Percentiles rank a stretch among this genome's conserved stretches.
phyloP scores from a whole-genome alignment of 1,284 basidiomycete species.

The Fomes fomentarius region DNA sequence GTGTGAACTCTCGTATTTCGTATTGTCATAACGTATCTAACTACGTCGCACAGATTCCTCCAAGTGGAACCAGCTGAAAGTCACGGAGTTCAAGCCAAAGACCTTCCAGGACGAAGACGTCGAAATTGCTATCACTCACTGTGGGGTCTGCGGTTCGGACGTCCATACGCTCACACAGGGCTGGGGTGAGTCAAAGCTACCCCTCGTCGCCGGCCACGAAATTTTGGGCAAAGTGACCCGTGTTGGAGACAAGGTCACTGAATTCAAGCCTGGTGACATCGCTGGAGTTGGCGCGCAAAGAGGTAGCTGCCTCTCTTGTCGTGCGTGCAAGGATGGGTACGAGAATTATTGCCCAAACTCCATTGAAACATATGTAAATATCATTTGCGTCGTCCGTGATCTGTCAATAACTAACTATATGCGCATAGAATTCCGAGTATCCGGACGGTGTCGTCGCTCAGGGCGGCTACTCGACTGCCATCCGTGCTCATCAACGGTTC shows the following conservation, averaged over 20 bases:
- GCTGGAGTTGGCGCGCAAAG: constrained; percentile 70
- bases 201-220: constrained; percentile 58
- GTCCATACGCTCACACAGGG: constrained; percentile 53
- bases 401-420: neutral
- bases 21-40: neutral
- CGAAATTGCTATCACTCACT: constrained; percentile 42
- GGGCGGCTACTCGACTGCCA: constrained; percentile 69
- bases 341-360: constrained; percentile 53
- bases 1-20: neutral
- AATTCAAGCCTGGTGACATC: constrained; percentile 64
- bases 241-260: constrained; percentile 56
- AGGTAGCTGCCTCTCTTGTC: constrained; percentile 53
- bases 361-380: constrained; percentile 27
- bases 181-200: constrained; percentile 48
- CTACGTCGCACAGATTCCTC: constrained; percentile 14
- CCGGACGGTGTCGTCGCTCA: constrained; percentile 56
- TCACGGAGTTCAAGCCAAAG: constrained; percentile 41
- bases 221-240: constrained; percentile 61
- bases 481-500: constrained; percentile 69
- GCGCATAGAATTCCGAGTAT: constrained; percentile 26
- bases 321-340: constrained; percentile 54
- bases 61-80: constrained; percentile 45
- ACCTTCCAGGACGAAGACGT: constrained; percentile 38
- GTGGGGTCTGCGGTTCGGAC: constrained; percentile 52
- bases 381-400: rapidly evolving